A percentile compares a stretch with the other conserved stretches of the same genome.
phyloP scores from a whole-genome alignment of 179 eudicot genomes.

The Patellifolia procumbens region DNA sequence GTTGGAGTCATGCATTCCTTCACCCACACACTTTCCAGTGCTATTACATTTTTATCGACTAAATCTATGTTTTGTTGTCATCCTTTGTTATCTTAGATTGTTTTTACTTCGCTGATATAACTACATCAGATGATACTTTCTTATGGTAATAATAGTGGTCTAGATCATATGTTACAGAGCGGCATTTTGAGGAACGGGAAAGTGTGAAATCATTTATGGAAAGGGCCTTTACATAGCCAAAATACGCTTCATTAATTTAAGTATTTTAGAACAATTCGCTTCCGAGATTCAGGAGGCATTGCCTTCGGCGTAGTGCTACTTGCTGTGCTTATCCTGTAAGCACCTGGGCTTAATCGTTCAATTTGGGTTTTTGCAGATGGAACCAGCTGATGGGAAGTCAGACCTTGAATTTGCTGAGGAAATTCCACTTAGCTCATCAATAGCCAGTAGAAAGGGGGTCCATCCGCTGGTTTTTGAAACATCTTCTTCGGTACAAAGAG shows the following conservation, averaged over 20 bases:
- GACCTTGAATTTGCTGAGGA: constrained; percentile 73
- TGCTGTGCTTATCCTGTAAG: background rate
- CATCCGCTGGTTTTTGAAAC: constrained; percentile 54
- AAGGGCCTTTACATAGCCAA: background rate
- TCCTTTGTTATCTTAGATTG: background rate
- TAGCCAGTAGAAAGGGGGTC: constrained; percentile 36
- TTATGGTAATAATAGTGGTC: background rate
- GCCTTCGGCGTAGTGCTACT: background rate
- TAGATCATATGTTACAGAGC: background rate
- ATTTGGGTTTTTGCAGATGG: constrained; percentile 46
- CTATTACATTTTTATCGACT: background rate
- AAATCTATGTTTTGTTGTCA: background rate
- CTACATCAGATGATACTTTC: background rate
- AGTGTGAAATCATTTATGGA: background rate
- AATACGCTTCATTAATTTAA: background rate
- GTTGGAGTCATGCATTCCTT: background rate
- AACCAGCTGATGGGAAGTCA: constrained; percentile 51
- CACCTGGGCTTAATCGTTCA: background rate
- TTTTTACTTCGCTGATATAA: background rate
- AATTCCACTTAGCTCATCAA: constrained; percentile 54
- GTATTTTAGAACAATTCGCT: too few species aligned
- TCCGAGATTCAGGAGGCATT: background rate
- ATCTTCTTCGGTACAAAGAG: constrained; percentile 37
- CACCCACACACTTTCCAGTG: background rate
- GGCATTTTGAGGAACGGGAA: background rate